phyloP scores from a whole-genome alignment of 1,284 basidiomycete species.

The Rhodotorula mucilaginosa region DNA sequence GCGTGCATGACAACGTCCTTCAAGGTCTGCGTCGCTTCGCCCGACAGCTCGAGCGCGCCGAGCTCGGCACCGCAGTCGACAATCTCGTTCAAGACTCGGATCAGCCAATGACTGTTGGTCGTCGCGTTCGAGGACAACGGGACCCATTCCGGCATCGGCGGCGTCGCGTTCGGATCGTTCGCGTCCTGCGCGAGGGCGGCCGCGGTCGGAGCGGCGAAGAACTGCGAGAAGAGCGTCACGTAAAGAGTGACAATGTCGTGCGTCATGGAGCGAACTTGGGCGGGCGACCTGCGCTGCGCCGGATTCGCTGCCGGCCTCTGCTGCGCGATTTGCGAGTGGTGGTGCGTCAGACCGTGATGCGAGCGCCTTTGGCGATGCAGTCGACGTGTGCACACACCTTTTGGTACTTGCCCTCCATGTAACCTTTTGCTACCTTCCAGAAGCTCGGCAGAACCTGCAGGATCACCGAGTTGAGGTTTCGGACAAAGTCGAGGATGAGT shows the following conservation, averaged over 20 bases:
- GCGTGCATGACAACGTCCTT: constrained; percentile 74
- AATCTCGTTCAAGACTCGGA: constrained; percentile 76
- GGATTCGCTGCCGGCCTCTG: constrained; percentile 48
- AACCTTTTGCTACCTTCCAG: constrained; percentile 86
- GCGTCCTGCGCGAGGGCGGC: constrained; percentile 46
- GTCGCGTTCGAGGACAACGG: constrained; percentile 75
- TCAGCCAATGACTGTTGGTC: constrained; percentile 76
- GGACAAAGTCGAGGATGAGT: constrained; percentile 64
- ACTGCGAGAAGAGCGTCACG: constrained; percentile 78
- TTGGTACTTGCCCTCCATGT: constrained; percentile 86
- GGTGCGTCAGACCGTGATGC: not conserved
- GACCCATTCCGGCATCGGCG: constrained; percentile 60
- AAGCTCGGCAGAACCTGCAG: constrained; percentile 74
- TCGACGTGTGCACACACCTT: constrained; percentile 57
- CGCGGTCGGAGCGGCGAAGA: constrained; percentile 73
- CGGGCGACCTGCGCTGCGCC: constrained; percentile 60
- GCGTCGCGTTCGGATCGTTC: constrained; percentile 26
- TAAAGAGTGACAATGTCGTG: constrained; percentile 86
- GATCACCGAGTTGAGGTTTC: constrained; percentile 55
- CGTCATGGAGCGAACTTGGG: constrained; percentile 85
- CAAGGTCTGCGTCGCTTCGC: constrained; percentile 66
- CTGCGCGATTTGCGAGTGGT: constrained; percentile 11
- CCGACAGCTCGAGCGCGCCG: constrained; percentile 72
- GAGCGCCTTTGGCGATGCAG: not conserved
- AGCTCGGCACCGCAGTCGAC: constrained; percentile 83